These are phyloP conservation scores for Hexamita inflata DNA, from an alignment of 208 protist species.

Conservation along the genomic window DNA sequence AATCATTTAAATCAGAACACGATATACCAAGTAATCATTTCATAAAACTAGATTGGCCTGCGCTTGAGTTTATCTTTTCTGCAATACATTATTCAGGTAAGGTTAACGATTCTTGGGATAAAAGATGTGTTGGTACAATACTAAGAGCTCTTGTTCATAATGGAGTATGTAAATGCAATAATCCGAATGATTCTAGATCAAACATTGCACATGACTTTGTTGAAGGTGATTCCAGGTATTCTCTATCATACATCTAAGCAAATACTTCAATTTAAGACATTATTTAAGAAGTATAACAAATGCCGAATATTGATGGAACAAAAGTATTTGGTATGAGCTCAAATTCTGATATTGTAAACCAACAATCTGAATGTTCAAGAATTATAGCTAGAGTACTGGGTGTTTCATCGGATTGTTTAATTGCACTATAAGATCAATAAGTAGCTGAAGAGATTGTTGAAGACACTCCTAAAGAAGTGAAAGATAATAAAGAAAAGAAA, in stretches of 20 bases:
- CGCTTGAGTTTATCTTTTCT: slow-evolving; percentile 39
- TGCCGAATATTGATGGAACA: slow-evolving; percentile 53
- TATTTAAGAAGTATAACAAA: slow-evolving; percentile 30
- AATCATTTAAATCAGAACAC: slow-evolving; percentile 12
- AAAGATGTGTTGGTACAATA: slow-evolving; percentile 49
- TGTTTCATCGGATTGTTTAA: slow-evolving; percentile 59
- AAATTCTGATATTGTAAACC: slow-evolving; percentile 81
- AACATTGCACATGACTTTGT: neutral
- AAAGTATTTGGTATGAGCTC: slow-evolving; percentile 80
- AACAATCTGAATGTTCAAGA: slow-evolving; percentile 69
- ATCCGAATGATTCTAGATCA: too few relatives aligned
- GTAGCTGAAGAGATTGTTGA: neutral
- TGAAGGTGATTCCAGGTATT: slow-evolving; percentile 45
- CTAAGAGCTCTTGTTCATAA: neutral
- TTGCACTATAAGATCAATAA: neutral
- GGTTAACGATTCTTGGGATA: slow-evolving; percentile 87
- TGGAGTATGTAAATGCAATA: neutral
- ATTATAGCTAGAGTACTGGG: slow-evolving; percentile 66
- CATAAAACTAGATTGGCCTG: slow-evolving; percentile 55
- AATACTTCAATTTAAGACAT: slow-evolving; percentile 43
- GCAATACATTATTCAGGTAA: slow-evolving; percentile 92
- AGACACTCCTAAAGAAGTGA: neutral
- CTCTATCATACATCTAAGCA: slow-evolving; percentile 49
- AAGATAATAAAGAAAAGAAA: neutral
- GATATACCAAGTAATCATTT: slow-evolving; percentile 24